Conservation (phyloP, 1,284 basidiomycete species). For the Apiotrichum porosum region DNA sequence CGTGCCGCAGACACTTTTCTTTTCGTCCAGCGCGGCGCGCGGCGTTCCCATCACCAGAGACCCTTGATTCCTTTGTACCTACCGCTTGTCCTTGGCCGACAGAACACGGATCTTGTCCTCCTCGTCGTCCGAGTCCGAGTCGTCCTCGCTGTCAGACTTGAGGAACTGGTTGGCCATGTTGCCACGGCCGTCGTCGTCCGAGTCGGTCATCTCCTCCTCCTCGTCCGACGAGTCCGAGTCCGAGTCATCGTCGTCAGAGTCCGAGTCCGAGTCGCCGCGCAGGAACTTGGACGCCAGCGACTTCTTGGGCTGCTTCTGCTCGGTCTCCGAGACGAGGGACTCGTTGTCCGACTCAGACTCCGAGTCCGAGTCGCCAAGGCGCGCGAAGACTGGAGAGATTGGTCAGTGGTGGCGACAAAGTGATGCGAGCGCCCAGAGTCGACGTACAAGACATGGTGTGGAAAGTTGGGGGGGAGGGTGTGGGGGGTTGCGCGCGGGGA, state of each 20-base stretch:
- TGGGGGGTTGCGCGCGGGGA: neutral
- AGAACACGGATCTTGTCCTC: slow-evolving; percentile 46
- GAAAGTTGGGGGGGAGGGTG: neutral
- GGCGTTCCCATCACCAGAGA: too few species aligned
- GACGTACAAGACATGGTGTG: slow-evolving; percentile 4
- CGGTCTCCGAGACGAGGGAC: slow-evolving; percentile 42
- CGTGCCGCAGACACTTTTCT: neutral
- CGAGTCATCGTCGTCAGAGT: slow-evolving; percentile 30
- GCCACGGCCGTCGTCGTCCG: slow-evolving; percentile 24
- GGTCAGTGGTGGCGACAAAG: neutral
- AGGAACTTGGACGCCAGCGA: slow-evolving; percentile 37
- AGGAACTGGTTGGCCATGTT: slow-evolving; percentile 42
- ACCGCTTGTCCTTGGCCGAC: slow-evolving; percentile 50
- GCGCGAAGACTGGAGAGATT: slow-evolving; percentile 32
- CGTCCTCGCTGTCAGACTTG: slow-evolving; percentile 31
- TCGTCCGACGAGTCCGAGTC: slow-evolving; percentile 26
- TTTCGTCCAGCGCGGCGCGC: neutral
- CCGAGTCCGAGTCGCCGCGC: slow-evolving; percentile 26
- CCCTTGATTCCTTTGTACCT: slow-evolving; percentile 10
- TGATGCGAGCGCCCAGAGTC: too few species aligned
- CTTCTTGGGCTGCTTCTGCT: slow-evolving; percentile 26
- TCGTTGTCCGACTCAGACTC: slow-evolving; percentile 45
- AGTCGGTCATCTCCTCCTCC: slow-evolving; percentile 35
- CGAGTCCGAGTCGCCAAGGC: slow-evolving; percentile 35
- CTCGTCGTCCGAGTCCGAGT: slow-evolving; percentile 45